Conservation (phyloP, 106 monocot genomes). For the Ottelia alismoides region DNA sequence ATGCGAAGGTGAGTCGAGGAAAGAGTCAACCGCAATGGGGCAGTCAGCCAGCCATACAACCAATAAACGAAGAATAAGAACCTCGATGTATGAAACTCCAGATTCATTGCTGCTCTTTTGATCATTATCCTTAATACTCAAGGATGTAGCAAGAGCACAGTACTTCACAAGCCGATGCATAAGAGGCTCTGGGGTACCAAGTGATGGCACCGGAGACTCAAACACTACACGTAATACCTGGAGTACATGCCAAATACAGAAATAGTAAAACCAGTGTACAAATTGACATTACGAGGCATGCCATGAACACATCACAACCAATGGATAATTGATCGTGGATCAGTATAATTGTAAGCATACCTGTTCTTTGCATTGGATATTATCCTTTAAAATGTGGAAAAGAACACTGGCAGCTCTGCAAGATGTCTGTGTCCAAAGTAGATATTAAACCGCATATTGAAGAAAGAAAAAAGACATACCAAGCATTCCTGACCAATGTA, state of each 20-base stretch:
- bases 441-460: no score
- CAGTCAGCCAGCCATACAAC: constrained; percentile 74
- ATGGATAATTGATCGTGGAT: neutral
- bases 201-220: constrained; percentile 53
- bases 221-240: constrained; percentile 71
- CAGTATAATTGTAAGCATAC: constrained; percentile 27
- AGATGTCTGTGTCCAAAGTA: constrained; percentile 91
- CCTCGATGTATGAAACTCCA: constrained; percentile 38
- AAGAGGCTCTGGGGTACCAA: constrained; percentile 67
- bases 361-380: constrained; percentile 67
- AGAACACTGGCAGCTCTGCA: constrained; percentile 91
- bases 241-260: no score
- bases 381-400: constrained; percentile 83
- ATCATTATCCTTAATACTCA: no score
- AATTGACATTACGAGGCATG: no score
- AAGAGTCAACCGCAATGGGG: constrained; percentile 56
- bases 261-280: no score
- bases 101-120: constrained; percentile 12
- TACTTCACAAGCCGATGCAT: constrained; percentile 73
- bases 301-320: no score
- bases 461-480: no score
- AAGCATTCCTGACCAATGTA: no score
- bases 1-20: constrained; percentile 62
- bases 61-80: constrained; percentile 60
- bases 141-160: constrained; percentile 50